Base-by-base conservation (phyloP, 164 flowering plant genomes). In the Piper betle region DNA sequence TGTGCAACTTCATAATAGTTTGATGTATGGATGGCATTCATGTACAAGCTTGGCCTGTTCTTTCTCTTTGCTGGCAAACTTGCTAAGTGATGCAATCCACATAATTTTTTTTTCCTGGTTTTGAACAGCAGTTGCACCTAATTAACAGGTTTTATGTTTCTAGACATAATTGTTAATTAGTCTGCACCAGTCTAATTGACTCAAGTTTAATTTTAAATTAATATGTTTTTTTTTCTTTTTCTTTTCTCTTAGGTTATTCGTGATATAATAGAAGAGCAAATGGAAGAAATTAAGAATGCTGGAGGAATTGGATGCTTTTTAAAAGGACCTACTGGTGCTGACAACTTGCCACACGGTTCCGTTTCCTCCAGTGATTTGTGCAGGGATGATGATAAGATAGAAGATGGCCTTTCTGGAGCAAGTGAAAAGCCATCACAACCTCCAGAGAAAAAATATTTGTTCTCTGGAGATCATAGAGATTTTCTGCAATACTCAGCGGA, bases 191-290 rank as follows among this genome's bases (percentile, higher is more conserved):
- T 11, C 46, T 6, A 42, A 42, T 42, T 42, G 46, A 42, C 11
- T 6, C 9, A 42, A 42, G 1, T 11, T 42, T 6, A 6, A 42
- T 42, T 6, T 42, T 42, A 42, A 42, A 42, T 6, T 42, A 42
- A 42, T 6, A 11, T 6, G 46, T 11, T 6, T 42, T 42, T 42
- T 42, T 11, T 11, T 42, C 3, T 6, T 11, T 6, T 42, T 42
- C 46, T 46, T 46, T 46, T 46, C 3, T 46, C 50, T 46, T 15
- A 91, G 98, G 95, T 91, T 53, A 76, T 75, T 73, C 80, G 89
- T 64, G 85, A 84, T 65, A 86, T 93, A 67, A 93, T 93, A 54
- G 89, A 85, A 59, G 92, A 84, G 48, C 85, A 83, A 73, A 93
- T 85, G 88, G 96, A 88, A 66, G 88, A 84, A 76, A 84, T 90